Conservation (phyloP, 1,139 yeast species). For the Hyphopichia fennica region DNA sequence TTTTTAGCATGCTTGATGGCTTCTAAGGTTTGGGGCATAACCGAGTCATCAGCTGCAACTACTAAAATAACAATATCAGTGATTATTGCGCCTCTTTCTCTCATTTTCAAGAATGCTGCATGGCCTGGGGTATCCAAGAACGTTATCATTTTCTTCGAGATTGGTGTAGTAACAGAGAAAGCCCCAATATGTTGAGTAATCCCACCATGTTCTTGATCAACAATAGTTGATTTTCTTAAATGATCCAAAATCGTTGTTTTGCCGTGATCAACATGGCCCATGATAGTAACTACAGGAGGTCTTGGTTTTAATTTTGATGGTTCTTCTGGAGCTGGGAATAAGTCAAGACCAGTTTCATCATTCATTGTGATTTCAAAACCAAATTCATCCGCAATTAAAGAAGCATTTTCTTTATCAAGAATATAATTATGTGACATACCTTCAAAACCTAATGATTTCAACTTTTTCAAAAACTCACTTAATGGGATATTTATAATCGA, state of each 20-base stretch:
- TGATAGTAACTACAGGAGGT: constrained; percentile 93
- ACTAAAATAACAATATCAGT: constrained; percentile 92
- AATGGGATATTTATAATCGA: constrained; percentile 67
- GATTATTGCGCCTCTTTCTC: constrained; percentile 93
- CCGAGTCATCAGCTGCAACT: constrained; percentile 98
- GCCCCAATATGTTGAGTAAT: constrained; percentile 99
- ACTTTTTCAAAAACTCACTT: constrained; percentile 54
- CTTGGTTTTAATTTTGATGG: constrained; percentile 55
- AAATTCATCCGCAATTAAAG: constrained; percentile 83
- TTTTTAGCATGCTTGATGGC: constrained; percentile 91
- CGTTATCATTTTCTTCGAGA: constrained; percentile 74
- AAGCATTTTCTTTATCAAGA: constrained; percentile 81
- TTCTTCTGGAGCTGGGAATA: constrained; percentile 51
- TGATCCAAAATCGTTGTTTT: constrained; percentile 91
- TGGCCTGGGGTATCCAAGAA: constrained; percentile 98
- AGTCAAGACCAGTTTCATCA: constrained; percentile 62
- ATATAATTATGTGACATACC: constrained; percentile 76
- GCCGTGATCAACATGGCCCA: constrained; percentile 99
- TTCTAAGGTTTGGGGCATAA: constrained; percentile 96
- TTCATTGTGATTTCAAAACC: constrained; percentile 68
- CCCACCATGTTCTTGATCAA: constrained; percentile 88
- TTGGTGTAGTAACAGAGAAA: constrained; percentile 77
- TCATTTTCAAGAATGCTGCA: constrained; percentile 93
- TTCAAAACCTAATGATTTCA: constrained; percentile 73
- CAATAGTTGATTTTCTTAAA: constrained; percentile 80